Conservation (phyloP, 441 rosid species). For the Macaranga tanarius region DNA sequence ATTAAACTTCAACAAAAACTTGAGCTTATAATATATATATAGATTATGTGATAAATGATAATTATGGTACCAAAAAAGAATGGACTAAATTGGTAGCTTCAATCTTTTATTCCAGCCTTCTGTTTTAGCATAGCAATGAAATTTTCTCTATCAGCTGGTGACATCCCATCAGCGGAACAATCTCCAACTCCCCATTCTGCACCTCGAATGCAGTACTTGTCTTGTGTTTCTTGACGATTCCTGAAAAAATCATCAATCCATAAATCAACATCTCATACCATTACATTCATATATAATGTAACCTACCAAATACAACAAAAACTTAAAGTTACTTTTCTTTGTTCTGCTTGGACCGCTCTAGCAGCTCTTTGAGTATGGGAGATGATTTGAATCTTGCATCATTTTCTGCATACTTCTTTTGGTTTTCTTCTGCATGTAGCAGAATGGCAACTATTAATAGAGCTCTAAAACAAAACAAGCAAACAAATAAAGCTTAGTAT, state of each 20-base stretch:
- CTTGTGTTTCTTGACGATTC: slow-evolving; percentile 56
- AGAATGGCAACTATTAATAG: neutral
- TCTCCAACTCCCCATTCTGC: slow-evolving; percentile 99
- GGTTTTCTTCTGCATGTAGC: slow-evolving; percentile 68
- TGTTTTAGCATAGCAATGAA: slow-evolving; percentile 79
- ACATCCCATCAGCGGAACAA: slow-evolving; percentile 81
- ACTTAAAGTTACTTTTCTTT: slow-evolving; percentile 57
- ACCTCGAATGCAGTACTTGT: slow-evolving; percentile 85
- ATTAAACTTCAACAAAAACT: no score
- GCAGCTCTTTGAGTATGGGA: slow-evolving; percentile 75
- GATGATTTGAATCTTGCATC: slow-evolving; percentile 80
- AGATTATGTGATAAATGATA: no score
- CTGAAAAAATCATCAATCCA: slow-evolving; percentile 27
- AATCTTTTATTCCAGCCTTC: slow-evolving; percentile 46
- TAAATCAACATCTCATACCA: neutral
- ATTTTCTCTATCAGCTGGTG: slow-evolving; percentile 60
- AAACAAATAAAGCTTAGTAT: neutral
- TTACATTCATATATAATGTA: no score
- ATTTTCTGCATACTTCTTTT: slow-evolving; percentile 76
- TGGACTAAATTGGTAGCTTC: neutral
- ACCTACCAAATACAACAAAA: neutral
- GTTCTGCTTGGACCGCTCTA: slow-evolving; percentile 69
- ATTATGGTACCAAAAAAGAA: neutral
- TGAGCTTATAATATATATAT: no score
- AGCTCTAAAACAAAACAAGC: neutral